A percentile compares a stretch with the other conserved stretches of the same genome.
These are phyloP conservation scores for Capronia americana DNA, from an alignment of 2,329 filamentous ascomycete genomes.

Conservation along the genomic window DNA sequence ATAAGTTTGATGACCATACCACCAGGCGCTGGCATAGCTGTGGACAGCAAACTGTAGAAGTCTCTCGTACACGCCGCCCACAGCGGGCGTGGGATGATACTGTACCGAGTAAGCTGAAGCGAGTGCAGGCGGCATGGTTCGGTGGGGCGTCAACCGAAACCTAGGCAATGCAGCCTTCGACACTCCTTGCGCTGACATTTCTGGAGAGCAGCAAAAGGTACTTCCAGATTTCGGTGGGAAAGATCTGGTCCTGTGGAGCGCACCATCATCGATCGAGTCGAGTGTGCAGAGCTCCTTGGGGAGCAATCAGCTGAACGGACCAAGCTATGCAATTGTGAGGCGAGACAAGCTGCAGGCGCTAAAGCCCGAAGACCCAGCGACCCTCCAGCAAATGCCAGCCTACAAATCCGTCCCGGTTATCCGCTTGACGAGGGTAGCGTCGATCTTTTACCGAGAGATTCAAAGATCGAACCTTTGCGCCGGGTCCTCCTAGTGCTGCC, in stretches of 20 bases:
- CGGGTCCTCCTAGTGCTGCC: neutral
- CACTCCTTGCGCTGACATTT: neutral
- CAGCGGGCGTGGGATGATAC: neutral
- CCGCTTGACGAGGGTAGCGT: conserved; percentile 14
- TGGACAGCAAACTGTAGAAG: neutral
- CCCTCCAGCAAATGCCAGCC: neutral
- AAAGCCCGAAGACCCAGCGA: neutral
- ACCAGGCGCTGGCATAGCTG: neutral
- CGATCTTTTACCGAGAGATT: conserved; percentile 23
- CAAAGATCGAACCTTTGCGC: conserved; percentile 10
- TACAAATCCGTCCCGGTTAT: conserved; percentile 1
- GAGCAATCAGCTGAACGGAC: neutral
- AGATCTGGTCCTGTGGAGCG: neutral
- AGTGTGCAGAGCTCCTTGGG: neutral
- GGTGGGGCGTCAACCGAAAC: neutral
- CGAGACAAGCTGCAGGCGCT: conserved; percentile 15
- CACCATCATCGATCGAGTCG: neutral
- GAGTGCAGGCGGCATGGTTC: neutral
- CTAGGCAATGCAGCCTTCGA: neutral
- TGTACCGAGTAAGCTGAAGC: neutral
- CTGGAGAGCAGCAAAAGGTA: neutral
- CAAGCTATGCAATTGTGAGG: neutral
- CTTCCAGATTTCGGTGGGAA: neutral
- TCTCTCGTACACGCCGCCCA: neutral
- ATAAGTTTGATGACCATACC: neutral